These are phyloP conservation scores for Fusarium proliferatum DNA, from an alignment of 2,329 filamentous ascomycete species.

Conservation along the genomic window DNA sequence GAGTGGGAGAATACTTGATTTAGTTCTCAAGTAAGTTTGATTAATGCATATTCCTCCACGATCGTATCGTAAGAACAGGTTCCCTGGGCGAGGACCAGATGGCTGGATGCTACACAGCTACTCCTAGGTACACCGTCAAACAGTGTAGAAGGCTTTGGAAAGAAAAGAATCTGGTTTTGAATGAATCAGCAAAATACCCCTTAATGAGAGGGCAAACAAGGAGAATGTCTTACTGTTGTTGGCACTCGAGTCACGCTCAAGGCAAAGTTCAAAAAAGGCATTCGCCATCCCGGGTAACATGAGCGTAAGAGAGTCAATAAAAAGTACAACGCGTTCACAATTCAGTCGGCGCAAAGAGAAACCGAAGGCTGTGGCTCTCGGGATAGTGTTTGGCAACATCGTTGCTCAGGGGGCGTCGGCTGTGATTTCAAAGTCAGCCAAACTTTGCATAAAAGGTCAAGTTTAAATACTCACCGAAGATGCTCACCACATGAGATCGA, in stretches of 20 bases:
- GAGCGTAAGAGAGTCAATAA: background rate
- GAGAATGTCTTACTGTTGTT: background rate
- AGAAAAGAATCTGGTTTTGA: background rate
- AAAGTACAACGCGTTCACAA: background rate
- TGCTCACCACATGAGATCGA: background rate
- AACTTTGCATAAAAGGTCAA: background rate
- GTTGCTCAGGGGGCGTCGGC: background rate
- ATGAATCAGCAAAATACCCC: background rate
- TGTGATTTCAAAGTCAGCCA: background rate
- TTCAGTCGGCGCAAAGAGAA: background rate
- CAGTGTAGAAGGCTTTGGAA: background rate
- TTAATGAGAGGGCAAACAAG: background rate
- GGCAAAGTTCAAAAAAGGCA: background rate
- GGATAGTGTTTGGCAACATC: background rate
- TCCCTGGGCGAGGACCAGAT: background rate
- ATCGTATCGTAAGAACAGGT: background rate
- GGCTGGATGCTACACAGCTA: conserved; percentile 1
- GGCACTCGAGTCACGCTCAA: background rate
- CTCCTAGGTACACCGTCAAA: background rate
- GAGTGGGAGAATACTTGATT: background rate
- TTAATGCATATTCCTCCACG: background rate
- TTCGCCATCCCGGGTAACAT: background rate
- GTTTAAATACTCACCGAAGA: background rate
- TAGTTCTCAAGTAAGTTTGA: background rate
- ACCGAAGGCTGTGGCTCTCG: background rate